phyloP scores from a whole-genome alignment of 1,284 basidiomycete genomes.

The Cutaneotrichosporon sp. region DNA sequence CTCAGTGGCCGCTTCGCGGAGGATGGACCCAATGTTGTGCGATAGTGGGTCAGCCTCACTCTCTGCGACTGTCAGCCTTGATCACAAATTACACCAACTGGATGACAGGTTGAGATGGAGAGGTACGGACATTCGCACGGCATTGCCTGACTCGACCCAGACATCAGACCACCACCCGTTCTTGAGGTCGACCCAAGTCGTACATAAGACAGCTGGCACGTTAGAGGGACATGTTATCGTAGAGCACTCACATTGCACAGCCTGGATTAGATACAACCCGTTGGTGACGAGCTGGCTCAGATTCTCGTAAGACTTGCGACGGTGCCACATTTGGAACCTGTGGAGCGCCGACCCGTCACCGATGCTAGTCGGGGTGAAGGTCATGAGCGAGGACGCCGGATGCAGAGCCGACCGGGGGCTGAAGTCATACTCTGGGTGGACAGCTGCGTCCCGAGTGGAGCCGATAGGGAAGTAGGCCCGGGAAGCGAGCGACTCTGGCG shows the following conservation, averaged over 20 bases:
- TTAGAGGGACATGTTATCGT: not conserved
- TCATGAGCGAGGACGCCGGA: not conserved
- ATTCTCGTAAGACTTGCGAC: constrained; percentile 38
- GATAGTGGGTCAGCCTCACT: constrained; percentile 13
- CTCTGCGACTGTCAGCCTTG: constrained; percentile 3
- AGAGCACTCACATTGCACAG: constrained; percentile 33
- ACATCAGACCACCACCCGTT: constrained; percentile 47
- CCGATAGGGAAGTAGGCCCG: constrained; percentile 44
- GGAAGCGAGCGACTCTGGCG: constrained; percentile 31
- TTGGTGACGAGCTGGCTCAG: constrained; percentile 19
- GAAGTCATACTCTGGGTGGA: constrained; percentile 41
- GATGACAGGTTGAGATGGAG: constrained; percentile 38
- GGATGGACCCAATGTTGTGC: constrained; percentile 23
- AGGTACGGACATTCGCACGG: constrained; percentile 37
- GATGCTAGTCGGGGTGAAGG: not conserved
- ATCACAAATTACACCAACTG: constrained; percentile 19
- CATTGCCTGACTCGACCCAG: constrained; percentile 41
- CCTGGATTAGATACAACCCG: constrained; percentile 35
- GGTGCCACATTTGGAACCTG: constrained; percentile 48
- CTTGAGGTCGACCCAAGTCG: constrained; percentile 36
- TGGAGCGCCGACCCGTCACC: constrained; percentile 27
- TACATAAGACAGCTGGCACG: constrained; percentile 30
- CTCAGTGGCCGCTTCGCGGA: constrained; percentile 6
- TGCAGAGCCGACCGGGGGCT: constrained; percentile 11
- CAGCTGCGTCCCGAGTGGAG: constrained; percentile 23